Evolutionary conservation across 345 rosid species (phyloP).

Genomic region (Hypericum androsaemum): DNA sequence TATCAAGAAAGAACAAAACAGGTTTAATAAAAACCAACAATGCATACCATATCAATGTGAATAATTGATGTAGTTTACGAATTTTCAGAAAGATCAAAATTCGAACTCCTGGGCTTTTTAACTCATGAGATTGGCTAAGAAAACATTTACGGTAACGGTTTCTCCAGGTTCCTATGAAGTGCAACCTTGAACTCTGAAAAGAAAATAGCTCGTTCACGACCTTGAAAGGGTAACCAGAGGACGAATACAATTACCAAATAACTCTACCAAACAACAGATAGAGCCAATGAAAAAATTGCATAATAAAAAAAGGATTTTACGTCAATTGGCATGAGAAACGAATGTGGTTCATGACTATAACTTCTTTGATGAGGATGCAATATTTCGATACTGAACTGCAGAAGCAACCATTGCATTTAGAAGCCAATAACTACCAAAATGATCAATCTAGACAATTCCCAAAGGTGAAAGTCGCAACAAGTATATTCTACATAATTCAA

Average conservation of each 20-base stretch:
- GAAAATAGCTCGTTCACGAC: constrained; percentile 10
- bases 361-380: no score
- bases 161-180: constrained; percentile 99
- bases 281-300: background rate
- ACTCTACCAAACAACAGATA: background rate
- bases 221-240: background rate
- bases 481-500: no score
- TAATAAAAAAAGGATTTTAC: no score
- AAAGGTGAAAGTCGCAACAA: no score
- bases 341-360: no score
- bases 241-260: background rate
- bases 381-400: no score
- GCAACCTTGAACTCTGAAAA: constrained; percentile 84
- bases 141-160: constrained; percentile 72
- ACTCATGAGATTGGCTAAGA: constrained; percentile 29
- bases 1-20: background rate
- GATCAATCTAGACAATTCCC: no score
- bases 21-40: constrained; percentile 1
- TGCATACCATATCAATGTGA: constrained; percentile 84
- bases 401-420: no score
- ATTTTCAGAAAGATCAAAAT: constrained; percentile 26
- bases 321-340: no score
- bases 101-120: constrained; percentile 30
- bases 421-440: no score
- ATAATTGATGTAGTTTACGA: constrained; percentile 33